Conservation (phyloP, 257 asterid genomes). For the Solanum etuberosum region DNA sequence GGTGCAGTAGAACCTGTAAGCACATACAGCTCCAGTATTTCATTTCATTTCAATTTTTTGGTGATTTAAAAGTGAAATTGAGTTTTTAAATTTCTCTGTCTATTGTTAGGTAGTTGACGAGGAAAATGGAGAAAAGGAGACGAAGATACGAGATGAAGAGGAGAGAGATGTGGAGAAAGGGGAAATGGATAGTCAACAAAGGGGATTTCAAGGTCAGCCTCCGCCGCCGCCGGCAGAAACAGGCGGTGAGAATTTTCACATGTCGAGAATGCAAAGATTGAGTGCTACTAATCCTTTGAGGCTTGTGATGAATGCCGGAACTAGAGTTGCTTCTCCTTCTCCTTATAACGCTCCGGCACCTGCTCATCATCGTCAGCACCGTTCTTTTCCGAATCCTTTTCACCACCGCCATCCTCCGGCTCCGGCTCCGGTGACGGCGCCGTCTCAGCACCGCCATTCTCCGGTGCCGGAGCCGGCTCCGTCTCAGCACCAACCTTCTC, state of each 20-base stretch:
- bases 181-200: slow-evolving; percentile 18
- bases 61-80: not conserved
- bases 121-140: slow-evolving; percentile 24
- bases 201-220: slow-evolving; percentile 21
- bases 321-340: slow-evolving; percentile 77
- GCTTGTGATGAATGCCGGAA: slow-evolving; percentile 57
- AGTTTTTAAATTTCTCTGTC: not conserved
- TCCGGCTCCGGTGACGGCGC: not conserved
- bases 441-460: slow-evolving; percentile 2
- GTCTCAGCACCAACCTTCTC: slow-evolving; percentile 16
- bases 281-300: slow-evolving; percentile 75
- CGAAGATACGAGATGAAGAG: not conserved
- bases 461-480: not conserved
- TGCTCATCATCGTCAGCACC: slow-evolving; percentile 11
- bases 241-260: slow-evolving; percentile 18
- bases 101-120: slow-evolving; percentile 13
- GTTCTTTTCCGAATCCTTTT: slow-evolving; percentile 15
- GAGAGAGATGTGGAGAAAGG: slow-evolving; percentile 74
- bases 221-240: not conserved
- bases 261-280: slow-evolving; percentile 78
- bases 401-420: slow-evolving; percentile 8
- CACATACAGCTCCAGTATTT: not conserved
- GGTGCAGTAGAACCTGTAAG: slow-evolving; percentile 62
- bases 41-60: not conserved
- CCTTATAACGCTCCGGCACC: slow-evolving; percentile 7